Base-by-base conservation (phyloP, 2,329 filamentous ascomycete genomes). In the Colletotrichum sp. region DNA sequence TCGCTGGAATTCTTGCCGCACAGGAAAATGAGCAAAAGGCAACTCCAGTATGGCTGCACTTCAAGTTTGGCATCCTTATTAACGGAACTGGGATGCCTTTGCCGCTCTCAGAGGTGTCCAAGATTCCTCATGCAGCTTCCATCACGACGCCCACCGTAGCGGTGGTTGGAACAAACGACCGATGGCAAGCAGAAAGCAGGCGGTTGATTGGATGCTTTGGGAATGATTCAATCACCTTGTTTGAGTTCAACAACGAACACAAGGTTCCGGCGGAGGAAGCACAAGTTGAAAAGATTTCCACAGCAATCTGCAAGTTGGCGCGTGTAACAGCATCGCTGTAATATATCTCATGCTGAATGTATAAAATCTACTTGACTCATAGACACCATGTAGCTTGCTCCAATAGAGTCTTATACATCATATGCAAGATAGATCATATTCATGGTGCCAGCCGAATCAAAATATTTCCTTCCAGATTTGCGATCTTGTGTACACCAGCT, bases 221-320 rank as follows among this genome's bases (percentile, higher is more conserved):
- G 6, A 8, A 44, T 10, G 15, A 55, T 5, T 3, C 13, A 15
- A 1, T 55, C 10, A 71, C 28, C 6, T 55, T 39, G 15, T 28
- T 71, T 39, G 68, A 71, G 39, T 71, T 71, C 16, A 44, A 71
- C 26, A 71, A 71, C 28, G 59, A n/a, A 7, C 68, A 71, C 39
- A 71, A 65, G 30, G n/a, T 71, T n/a, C 68, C 68, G 5, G 34
- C 68, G 8, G 59, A 71, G 18, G n/a, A 34, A 6, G 6, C n/a
- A 7, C 68, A 71, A 28, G 68, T 71, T 65, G 10, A 71, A 10
- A 9, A 55, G 6, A 28, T 71, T 18, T 28, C 55, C n/a, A 9
- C 3, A 36, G 59, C 39, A 5, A 71, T 71, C 28, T 26, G 52
- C 13, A 26, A 71, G 6, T 24, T 55, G 26, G 36, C 28, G 10